Conservation (phyloP, 2,329 filamentous ascomycete species). For the Aureobasidium melanogenum region DNA sequence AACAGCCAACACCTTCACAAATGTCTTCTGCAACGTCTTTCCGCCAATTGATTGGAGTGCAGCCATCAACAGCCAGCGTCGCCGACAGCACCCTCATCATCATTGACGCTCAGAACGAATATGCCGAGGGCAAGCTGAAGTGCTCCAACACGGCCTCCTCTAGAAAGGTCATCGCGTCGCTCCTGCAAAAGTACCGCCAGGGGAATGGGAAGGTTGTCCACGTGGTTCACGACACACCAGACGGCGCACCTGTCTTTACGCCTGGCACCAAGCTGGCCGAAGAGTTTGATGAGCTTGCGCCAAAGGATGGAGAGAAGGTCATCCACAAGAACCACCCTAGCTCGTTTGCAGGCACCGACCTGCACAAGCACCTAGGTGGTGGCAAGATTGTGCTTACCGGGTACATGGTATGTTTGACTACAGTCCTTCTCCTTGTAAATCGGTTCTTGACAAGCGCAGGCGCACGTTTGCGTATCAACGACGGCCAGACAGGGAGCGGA, state of each 20-base stretch:
- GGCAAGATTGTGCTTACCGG: constrained; percentile 55
- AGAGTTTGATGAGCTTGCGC: constrained; percentile 52
- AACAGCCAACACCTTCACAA: neutral
- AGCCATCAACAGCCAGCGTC: constrained; percentile 47
- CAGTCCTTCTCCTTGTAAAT: neutral
- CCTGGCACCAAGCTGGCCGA: constrained; percentile 50
- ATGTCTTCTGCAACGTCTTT: constrained; percentile 29
- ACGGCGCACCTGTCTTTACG: constrained; percentile 58
- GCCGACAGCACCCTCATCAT: constrained; percentile 55
- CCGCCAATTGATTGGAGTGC: constrained; percentile 46
- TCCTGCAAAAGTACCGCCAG: constrained; percentile 53
- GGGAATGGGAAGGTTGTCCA: constrained; percentile 50
- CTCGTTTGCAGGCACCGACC: constrained; percentile 51
- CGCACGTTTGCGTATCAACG: constrained; percentile 56
- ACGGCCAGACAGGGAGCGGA: constrained; percentile 54
- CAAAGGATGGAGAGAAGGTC: constrained; percentile 46
- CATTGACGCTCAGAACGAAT: constrained; percentile 62
- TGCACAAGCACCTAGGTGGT: constrained; percentile 46
- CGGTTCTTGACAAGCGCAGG: constrained; percentile 28
- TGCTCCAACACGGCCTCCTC: constrained; percentile 46
- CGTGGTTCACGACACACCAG: constrained; percentile 50
- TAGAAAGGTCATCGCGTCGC: constrained; percentile 46
- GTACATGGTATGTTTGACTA: constrained; percentile 39
- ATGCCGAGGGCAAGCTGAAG: constrained; percentile 49
- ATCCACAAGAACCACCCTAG: constrained; percentile 51